Base-by-base conservation (phyloP, 352 stramenopile genomes). In the Phytophthora megakarya region DNA sequence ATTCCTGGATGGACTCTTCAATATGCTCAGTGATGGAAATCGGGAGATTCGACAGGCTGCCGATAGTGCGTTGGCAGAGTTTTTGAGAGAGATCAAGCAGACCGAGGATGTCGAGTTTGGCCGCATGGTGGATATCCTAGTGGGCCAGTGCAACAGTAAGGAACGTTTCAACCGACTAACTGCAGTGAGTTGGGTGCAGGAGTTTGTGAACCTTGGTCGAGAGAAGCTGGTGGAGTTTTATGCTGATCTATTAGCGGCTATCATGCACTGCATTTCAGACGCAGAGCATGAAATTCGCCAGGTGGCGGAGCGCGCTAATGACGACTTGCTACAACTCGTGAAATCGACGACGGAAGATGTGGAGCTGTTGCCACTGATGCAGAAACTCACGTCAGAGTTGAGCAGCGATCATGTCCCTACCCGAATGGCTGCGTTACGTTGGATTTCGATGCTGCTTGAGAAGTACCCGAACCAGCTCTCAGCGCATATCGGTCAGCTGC, bases 1-100 rank as follows among this genome's bases (percentile, higher is more conserved):
- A 54, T 99, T 99, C 77, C 72, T 99, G 11, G 97, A 99, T 65
- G 97, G 98, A 0, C 76, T 99, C 18, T 99, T 99, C 62, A 99
- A 99, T 72, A 99, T 99, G 98, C 78, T 99, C 1, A 98, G 95
- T 63, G 97, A 99, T 75, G 96, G 90, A 5, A 99, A 99, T 75
- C 78, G 96, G 21, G 97, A 99, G 75, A 99, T 99, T 51, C 92
- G 97, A 26, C 96, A 99, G 55, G 96, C 92, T 0, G 96, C 96
- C 0, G 95, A 98, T 73, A 97, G 89, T 47, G 95, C 95, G 9
- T 70, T 99, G 16, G 91, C 86, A 1, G 95, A 98, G 54, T 99
- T 99, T 73, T 65, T 99, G 3, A 83, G 93, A 9, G 97, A 99
- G 75, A 98, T 99, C 53, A 96, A 98, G 60, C 84, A 96, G 45